A percentile compares a stretch with the other conserved stretches of the same genome.
These are phyloP conservation scores for Trametes cingulata DNA, from an alignment of 768 basidiomycete genomes.

Conservation along the genomic window DNA sequence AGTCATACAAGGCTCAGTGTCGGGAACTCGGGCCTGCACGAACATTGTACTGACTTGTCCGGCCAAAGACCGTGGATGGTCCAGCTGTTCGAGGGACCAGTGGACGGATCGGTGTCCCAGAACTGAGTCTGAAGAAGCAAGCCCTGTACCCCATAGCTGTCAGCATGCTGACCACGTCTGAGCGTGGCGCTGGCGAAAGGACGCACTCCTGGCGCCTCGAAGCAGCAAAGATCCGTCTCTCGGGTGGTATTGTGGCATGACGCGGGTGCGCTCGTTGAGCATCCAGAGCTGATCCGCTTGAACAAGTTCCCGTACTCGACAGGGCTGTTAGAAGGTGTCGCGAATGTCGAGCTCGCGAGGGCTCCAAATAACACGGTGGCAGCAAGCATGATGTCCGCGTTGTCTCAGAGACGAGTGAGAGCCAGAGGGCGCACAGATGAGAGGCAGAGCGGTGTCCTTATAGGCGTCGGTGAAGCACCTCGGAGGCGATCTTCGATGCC, in stretches of 20 bases:
- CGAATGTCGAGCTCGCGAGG: slow-evolving; percentile 25
- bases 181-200: not conserved
- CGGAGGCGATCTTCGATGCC: too few species aligned
- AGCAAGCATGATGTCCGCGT: slow-evolving; percentile 25
- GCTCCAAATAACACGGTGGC: slow-evolving; percentile 27
- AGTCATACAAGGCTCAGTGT: slow-evolving; percentile 3
- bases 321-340: slow-evolving; percentile 12
- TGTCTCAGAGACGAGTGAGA: too few species aligned
- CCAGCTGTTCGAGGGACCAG: slow-evolving; percentile 69
- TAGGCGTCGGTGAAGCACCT: too few species aligned
- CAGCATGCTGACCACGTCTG: not conserved
- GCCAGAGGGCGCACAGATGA: not conserved
- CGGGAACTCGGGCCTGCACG: not conserved
- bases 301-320: slow-evolving; percentile 31
- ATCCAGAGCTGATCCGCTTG: slow-evolving; percentile 48
- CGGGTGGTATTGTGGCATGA: slow-evolving; percentile 58
- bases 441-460: not conserved
- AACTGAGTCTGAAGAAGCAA: slow-evolving; percentile 66
- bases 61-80: slow-evolving; percentile 78
- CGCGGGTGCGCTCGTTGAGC: slow-evolving; percentile 45
- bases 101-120: slow-evolving; percentile 68
- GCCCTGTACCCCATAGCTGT: slow-evolving; percentile 42
- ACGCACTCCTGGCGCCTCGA: slow-evolving; percentile 59
- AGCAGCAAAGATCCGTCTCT: slow-evolving; percentile 55
- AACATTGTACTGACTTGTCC: slow-evolving; percentile 46